Conservation (phyloP, 148 eudicot genomes). For the Persicaria tinctoria region DNA sequence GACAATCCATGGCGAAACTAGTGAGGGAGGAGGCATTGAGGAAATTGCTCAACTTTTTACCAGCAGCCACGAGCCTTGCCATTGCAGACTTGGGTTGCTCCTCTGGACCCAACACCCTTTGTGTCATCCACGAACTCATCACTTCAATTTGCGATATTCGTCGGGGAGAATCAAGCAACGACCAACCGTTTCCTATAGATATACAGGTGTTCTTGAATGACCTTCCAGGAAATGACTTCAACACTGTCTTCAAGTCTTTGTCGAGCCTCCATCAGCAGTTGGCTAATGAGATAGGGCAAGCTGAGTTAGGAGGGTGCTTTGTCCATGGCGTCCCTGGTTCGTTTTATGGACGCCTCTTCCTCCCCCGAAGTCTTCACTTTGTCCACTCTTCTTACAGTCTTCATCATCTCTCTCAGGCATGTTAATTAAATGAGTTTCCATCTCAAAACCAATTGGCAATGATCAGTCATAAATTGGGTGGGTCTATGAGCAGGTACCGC, state of each 20-base stretch:
- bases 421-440: not conserved
- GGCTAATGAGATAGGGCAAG: not conserved
- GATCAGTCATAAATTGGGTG: no score
- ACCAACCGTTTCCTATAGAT: not conserved
- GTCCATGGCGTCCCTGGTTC: constrained; percentile 2
- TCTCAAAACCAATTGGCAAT: no score
- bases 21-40: not conserved
- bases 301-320: not conserved
- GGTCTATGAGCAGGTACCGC: constrained; percentile 30
- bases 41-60: not conserved
- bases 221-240: constrained; percentile 5
- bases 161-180: not conserved
- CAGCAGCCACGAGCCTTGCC: not conserved
- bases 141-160: not conserved
- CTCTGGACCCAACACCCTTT: not conserved
- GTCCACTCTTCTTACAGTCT: not conserved
- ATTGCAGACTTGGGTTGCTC: constrained; percentile 6
- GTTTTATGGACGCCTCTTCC: not conserved
- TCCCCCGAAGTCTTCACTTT: not conserved
- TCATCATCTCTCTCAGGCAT: not conserved
- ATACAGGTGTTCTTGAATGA: constrained; percentile 5
- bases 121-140: not conserved
- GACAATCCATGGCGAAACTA: not conserved
- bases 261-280: not conserved
- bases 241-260: not conserved